Percentiles rank a stretch among this genome's conserved stretches.
Conservation (phyloP, 306 rosid genomes). For the Citrullus mucosospermus region DNA sequence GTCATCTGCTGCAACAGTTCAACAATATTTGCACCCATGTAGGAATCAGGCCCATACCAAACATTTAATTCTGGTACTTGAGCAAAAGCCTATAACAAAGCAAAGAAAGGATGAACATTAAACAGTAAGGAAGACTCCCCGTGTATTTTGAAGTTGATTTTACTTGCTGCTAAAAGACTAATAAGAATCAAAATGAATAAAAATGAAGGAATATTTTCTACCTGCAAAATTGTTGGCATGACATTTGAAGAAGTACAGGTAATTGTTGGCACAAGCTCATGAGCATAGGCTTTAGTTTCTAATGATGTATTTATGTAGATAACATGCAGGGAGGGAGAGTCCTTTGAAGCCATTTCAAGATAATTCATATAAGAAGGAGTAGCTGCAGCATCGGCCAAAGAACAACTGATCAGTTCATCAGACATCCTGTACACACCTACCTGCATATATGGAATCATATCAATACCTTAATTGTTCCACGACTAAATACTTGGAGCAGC, state of each 20-base stretch:
- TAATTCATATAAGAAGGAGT: slow-evolving; percentile 64
- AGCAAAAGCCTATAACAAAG: slow-evolving; percentile 64
- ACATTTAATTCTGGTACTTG: slow-evolving; percentile 75
- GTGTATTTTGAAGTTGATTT: background rate
- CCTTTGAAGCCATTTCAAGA: slow-evolving; percentile 64
- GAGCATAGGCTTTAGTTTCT: slow-evolving; percentile 91
- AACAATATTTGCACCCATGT: slow-evolving; percentile 95
- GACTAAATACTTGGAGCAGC: background rate
- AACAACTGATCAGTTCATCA: slow-evolving; percentile 74
- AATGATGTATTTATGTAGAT: slow-evolving; percentile 81
- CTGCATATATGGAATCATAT: slow-evolving; percentile 34
- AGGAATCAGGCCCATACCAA: slow-evolving; percentile 94
- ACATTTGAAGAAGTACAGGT: slow-evolving; percentile 98
- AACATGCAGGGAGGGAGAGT: slow-evolving; percentile 73
- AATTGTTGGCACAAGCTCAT: slow-evolving; percentile 93
- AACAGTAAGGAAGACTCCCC: background rate
- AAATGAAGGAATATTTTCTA: slow-evolving; percentile 14
- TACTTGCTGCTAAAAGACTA: slow-evolving; percentile 1
- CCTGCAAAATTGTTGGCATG: slow-evolving; percentile 89
- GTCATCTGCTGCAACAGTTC: slow-evolving; percentile 76
- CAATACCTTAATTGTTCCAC: background rate
- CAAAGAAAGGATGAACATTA: background rate
- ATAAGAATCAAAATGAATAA: background rate
- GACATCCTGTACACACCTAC: slow-evolving; percentile 91
- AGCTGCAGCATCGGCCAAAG: slow-evolving; percentile 94